These are phyloP conservation scores for Paracorniculantispora psalliotae DNA, from an alignment of 2,329 filamentous ascomycete genomes.

Conservation along the genomic window DNA sequence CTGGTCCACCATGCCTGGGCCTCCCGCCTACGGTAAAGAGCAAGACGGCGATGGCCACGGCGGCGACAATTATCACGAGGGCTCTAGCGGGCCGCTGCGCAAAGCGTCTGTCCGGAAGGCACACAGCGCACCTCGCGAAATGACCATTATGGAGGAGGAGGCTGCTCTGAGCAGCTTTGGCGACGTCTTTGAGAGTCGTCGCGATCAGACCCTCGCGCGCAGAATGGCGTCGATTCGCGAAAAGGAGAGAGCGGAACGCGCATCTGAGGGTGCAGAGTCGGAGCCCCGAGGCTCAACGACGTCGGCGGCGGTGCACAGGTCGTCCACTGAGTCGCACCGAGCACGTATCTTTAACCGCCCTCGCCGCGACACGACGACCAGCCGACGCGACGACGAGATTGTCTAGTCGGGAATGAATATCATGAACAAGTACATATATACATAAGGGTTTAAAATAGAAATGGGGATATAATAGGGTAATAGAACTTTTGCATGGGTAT, in stretches of 20 bases:
- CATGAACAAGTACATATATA: not conserved
- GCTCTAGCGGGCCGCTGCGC: constrained; percentile 11
- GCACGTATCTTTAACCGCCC: constrained; percentile 5
- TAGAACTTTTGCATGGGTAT: not conserved
- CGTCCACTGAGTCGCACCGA: constrained; percentile 13
- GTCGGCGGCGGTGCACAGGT: constrained; percentile 3
- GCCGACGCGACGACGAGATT: constrained; percentile 8
- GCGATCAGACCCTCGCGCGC: constrained; percentile 29
- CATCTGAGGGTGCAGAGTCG: constrained; percentile 3
- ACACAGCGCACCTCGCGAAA: constrained; percentile 15
- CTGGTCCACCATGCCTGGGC: constrained; percentile 34
- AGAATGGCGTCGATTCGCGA: constrained; percentile 35
- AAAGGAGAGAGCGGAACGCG: constrained; percentile 28
- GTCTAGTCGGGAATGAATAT: not conserved
- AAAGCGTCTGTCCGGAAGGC: constrained; percentile 7
- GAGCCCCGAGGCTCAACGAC: constrained; percentile 13
- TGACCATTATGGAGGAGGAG: constrained; percentile 24
- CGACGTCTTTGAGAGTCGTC: constrained; percentile 42
- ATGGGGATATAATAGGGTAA: not conserved
- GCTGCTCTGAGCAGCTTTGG: constrained; percentile 36
- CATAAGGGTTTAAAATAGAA: not conserved
- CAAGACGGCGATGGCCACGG: constrained; percentile 17
- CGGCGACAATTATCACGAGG: constrained; percentile 13
- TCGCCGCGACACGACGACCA: constrained; percentile 2
- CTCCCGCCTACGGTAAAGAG: constrained; percentile 30